Base-by-base conservation (phyloP, 495 filamentous ascomycete genomes). In the Sphaerosporella brunnea region DNA sequence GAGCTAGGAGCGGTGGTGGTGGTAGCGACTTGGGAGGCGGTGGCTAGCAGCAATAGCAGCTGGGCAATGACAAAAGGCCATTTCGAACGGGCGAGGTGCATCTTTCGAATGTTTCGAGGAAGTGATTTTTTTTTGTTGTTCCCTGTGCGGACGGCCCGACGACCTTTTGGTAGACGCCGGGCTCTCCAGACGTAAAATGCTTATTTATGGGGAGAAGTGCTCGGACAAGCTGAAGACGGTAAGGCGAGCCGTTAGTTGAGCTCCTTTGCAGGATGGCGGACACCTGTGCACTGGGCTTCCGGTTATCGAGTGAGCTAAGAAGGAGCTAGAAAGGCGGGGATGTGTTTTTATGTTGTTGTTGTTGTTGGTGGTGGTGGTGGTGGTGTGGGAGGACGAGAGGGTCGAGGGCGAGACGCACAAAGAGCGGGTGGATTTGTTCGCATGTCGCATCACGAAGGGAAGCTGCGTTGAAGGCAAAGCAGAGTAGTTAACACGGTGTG, bases 391-490 rank as follows among this genome's bases (percentile, higher is more conserved):
- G 2, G 30, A 51, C 1, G 55, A 53, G 11, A 58, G n/a, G n/a
- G n/a, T n/a, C n/a, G n/a, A n/a, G n/a, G n/a, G 37, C 30, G 43
- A 30, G 20, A 51, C 53, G 34, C 24, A 37, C 4, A 26, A 24
- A 19, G 41, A 32, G 28, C 13, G 13, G 5, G 5, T 32, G 28
- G 13, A 32, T 5, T 5, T 32, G 28, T 32, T 32, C 28, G 5
- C 28, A 32, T 32, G 13, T 32, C 7, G 28, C 28, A 32, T 32
- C 13, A 32, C 28, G 13, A 4, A 4, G 43, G 42, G 13, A 32
- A 53, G 54, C 2, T 47, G 53, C 41, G 48, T 40, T 24, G 54
- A 47, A 2, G 48, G 58, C 51, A 56, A 48, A 25, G 53, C 44
- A 9, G 54, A 56, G 44, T 56, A 23, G 52, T 47, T 3, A 48